phyloP scores from a whole-genome alignment of 805 yeast species.

The Nakazawaea wyomingensis region DNA sequence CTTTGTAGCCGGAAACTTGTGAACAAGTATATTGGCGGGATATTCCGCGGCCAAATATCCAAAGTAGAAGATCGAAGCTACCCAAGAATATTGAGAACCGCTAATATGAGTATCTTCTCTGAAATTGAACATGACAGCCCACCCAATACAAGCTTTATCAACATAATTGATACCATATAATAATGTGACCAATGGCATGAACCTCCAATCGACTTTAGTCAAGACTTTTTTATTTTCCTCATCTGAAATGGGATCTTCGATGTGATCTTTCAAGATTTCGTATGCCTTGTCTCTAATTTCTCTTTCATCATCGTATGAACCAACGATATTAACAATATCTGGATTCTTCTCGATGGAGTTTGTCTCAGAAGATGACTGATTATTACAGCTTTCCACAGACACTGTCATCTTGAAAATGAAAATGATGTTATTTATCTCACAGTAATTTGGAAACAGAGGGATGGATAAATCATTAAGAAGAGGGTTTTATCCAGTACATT shows the following conservation, averaged over 20 bases:
- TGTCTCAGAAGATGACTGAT: neutral
- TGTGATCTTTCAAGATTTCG: slow-evolving; percentile 17
- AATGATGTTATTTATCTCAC: no score
- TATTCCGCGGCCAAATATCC: slow-evolving; percentile 59
- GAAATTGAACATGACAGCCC: slow-evolving; percentile 43
- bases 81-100: slow-evolving; percentile 48
- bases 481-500: no score
- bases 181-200: slow-evolving; percentile 27
- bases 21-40: slow-evolving; percentile 36
- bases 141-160: slow-evolving; percentile 39
- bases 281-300: slow-evolving; percentile 19
- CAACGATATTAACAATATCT: neutral
- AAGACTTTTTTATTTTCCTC: slow-evolving; percentile 27
- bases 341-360: slow-evolving; percentile 4
- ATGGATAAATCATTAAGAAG: no score
- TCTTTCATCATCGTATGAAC: slow-evolving; percentile 10
- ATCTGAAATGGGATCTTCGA: slow-evolving; percentile 18
- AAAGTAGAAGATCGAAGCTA: slow-evolving; percentile 55
- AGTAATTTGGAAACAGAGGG: no score
- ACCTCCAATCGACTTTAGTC: slow-evolving; percentile 29
- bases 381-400: neutral
- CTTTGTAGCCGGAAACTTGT: slow-evolving; percentile 28
- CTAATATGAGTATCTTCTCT: slow-evolving; percentile 31
- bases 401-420: neutral
- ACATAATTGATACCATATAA: slow-evolving; percentile 26